A percentile compares a stretch with the other conserved stretches of the same genome.
phyloP scores from a whole-genome alignment of 2,329 filamentous ascomycete genomes.

The Pestalotiopsis fici region DNA sequence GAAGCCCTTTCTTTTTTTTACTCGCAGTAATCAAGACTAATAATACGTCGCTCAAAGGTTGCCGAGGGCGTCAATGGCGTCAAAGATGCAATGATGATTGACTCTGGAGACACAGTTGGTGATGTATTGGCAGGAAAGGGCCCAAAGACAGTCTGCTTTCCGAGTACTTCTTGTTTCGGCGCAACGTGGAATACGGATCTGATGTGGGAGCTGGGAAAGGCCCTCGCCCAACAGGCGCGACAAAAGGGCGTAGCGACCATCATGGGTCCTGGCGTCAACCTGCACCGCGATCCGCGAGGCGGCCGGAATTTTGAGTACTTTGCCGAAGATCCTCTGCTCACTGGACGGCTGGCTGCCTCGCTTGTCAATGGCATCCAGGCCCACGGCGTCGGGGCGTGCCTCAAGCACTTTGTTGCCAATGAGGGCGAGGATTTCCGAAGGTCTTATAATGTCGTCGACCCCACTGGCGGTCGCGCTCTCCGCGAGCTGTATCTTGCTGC shows the following conservation, averaged over 20 bases:
- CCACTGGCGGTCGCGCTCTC: constrained; percentile 10
- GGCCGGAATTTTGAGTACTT: constrained; percentile 45
- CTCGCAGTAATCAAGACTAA: background rate
- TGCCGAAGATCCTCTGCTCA: constrained; percentile 42
- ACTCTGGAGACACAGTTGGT: background rate
- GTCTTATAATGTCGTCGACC: constrained; percentile 15
- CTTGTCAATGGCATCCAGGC: constrained; percentile 38
- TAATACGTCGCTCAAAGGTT: constrained; percentile 5
- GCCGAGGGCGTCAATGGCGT: constrained; percentile 17
- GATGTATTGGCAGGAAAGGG: constrained; percentile 8
- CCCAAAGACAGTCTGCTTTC: constrained; percentile 16
- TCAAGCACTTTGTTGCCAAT: constrained; percentile 64
- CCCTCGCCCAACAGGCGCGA: constrained; percentile 17
- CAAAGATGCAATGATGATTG: constrained; percentile 6
- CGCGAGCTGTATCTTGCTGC: constrained; percentile 20
- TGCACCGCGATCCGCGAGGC: constrained; percentile 41
- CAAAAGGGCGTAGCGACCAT: constrained; percentile 69
- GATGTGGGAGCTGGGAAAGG: constrained; percentile 12
- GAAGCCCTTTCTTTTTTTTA: too few species aligned
- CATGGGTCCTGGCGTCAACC: constrained; percentile 60
- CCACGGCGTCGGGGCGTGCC: constrained; percentile 24
- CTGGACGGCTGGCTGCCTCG: constrained; percentile 39
- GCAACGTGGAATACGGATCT: constrained; percentile 18
- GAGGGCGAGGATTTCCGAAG: constrained; percentile 31
- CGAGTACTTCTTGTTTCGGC: constrained; percentile 16